Evolutionary conservation across 2,329 filamentous ascomycete genomes (phyloP), one percentile per base, ranked within the genome.

Genomic region (Leptosphaerulina australis): DNA sequence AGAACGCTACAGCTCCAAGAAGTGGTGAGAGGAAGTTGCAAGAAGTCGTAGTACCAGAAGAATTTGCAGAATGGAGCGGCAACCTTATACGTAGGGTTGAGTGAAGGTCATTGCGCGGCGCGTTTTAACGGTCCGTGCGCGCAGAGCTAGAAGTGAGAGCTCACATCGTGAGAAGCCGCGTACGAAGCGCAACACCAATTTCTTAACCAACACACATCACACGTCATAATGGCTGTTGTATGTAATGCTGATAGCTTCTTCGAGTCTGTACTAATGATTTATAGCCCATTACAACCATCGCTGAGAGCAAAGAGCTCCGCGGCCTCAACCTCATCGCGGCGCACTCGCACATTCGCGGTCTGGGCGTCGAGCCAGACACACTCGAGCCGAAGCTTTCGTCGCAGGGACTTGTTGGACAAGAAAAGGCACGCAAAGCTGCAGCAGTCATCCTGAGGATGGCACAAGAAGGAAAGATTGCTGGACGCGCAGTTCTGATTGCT

Each of bases 361-460:
- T 99, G 24, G 94, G 94, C 59, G 91, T 99, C 65, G 92, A 97
- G 79, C 79, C 86, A 51, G 91, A 96, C 69, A 94, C 91, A 5
- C 82, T 99, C 60, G 92, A 96, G 68, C 92, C 94, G 15, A 86
- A 93, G 53, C 76, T 83, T 21, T 83, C 88, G 37, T 96, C 93
- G 11, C 94, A 99, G 74, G 94, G 94, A 26, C 84, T 99, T 4
- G 93, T 99, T 7, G 94, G 94, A 35, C 94, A 99, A 77, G 88
- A 95, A 69, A 96, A 96, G 80, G 94, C 94, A 48, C 87, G 94
- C 53, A 97, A 97, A 76, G 94, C 94, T 8, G 94, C 94, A 3
- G 94, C 93, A 1, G 88, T 99, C 38, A 96, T 99, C 66, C 79
- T 99, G 55, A 91, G 96, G 79, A 99, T 99, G 94, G 95, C 96